Conservation (phyloP, 2,329 filamentous ascomycete species). For the Pyrenochaeta sp. region DNA sequence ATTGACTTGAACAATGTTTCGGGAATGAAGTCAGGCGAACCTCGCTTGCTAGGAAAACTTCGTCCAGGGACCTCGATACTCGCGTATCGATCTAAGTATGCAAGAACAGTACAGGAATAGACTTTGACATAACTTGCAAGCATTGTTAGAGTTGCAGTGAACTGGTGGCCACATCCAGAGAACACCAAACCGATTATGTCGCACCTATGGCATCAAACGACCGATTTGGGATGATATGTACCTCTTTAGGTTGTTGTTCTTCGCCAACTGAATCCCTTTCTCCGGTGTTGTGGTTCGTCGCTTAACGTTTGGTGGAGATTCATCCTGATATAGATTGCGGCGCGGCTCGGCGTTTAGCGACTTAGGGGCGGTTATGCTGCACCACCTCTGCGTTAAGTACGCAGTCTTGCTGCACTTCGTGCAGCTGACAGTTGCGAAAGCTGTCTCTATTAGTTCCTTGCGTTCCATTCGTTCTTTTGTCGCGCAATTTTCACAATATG, state of each 20-base stretch:
- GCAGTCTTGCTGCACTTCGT: background rate
- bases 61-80: no score
- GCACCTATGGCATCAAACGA: background rate
- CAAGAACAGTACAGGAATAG: no score
- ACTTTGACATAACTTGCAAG: no score
- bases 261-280: no score
- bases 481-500: background rate
- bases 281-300: conserved; percentile 5
- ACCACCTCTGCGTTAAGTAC: background rate
- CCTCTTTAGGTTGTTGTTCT: background rate
- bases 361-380: background rate
- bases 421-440: background rate
- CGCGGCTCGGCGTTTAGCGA: conserved; percentile 6
- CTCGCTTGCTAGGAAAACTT: no score
- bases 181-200: no score
- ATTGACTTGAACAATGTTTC: no score
- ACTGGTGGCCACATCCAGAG: no score
- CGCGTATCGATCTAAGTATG: no score
- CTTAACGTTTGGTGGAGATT: conserved; percentile 3
- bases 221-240: no score
- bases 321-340: conserved; percentile 1
- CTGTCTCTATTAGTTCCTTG: background rate
- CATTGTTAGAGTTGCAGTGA: no score
- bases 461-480: background rate
- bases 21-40: no score